These are phyloP conservation scores for Komagataella phaffii DNA, from an alignment of 805 yeast genomes.

Conservation along the genomic window DNA sequence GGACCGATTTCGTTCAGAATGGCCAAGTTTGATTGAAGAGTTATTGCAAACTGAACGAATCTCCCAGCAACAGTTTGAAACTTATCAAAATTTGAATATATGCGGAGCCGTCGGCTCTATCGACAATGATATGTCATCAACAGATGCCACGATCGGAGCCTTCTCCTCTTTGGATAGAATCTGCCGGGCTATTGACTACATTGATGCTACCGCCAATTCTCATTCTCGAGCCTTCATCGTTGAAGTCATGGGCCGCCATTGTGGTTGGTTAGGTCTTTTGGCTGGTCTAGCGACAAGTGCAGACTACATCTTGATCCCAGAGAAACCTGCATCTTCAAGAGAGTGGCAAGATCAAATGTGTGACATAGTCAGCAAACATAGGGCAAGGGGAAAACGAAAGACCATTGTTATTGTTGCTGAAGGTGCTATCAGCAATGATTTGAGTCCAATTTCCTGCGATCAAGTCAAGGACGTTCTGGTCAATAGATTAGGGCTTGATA, in stretches of 20 bases:
- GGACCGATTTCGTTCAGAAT: slow-evolving; percentile 82
- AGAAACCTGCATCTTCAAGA: slow-evolving; percentile 66
- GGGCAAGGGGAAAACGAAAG: slow-evolving; percentile 81
- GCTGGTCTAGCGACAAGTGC: slow-evolving; percentile 97
- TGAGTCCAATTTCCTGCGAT: slow-evolving; percentile 69
- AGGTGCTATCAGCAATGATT: slow-evolving; percentile 81
- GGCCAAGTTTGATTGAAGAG: slow-evolving; percentile 82
- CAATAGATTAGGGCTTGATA: slow-evolving; percentile 70
- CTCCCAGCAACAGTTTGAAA: slow-evolving; percentile 42
- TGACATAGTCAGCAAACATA: slow-evolving; percentile 62
- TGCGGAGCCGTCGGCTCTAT: slow-evolving; percentile 95
- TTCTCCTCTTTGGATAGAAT: slow-evolving; percentile 88
- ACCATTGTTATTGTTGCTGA: slow-evolving; percentile 96
- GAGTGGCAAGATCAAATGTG: slow-evolving; percentile 77
- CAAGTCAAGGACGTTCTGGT: slow-evolving; percentile 76
- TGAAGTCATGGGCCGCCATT: slow-evolving; percentile 98
- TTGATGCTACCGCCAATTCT: slow-evolving; percentile 94
- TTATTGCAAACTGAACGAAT: slow-evolving; percentile 42
- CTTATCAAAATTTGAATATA: slow-evolving; percentile 63
- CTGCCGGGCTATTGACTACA: slow-evolving; percentile 88
- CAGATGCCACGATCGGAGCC: slow-evolving; percentile 96
- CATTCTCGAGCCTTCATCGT: slow-evolving; percentile 96
- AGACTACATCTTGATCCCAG: slow-evolving; percentile 89
- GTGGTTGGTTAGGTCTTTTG: slow-evolving; percentile 98
- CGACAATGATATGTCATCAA: slow-evolving; percentile 95